Percentiles rank a stretch among this genome's conserved stretches.
Conservation (phyloP, 306 rosid genomes). For the Benincasa hispida region DNA sequence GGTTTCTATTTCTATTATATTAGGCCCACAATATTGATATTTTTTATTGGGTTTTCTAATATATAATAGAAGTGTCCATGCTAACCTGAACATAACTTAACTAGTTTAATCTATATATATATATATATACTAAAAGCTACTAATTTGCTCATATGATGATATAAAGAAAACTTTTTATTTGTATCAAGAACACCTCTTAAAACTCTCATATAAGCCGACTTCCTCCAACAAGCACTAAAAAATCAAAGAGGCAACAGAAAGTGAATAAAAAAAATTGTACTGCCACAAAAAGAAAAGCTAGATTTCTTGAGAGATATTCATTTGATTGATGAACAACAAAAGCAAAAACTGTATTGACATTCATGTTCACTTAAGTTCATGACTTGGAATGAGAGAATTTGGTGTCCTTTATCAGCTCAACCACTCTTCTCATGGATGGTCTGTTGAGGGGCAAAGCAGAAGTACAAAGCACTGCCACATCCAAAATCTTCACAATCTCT, state of each 20-base stretch:
- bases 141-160: neutral
- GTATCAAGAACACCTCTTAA: neutral
- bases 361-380: neutral
- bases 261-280: too few relatives aligned
- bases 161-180: neutral
- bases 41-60: too few relatives aligned
- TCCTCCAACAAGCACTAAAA: neutral
- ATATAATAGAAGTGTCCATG: too few relatives aligned
- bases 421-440: constrained; percentile 74
- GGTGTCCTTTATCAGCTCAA: constrained; percentile 48
- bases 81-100: too few relatives aligned
- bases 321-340: neutral
- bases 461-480: constrained; percentile 63
- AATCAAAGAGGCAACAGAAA: neutral
- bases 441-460: constrained; percentile 49
- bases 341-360: neutral
- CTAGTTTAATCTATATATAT: too few relatives aligned
- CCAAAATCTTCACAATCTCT: constrained; percentile 46
- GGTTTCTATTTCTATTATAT: too few relatives aligned
- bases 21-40: too few relatives aligned
- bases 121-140: too few relatives aligned
- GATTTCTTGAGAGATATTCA: neutral
- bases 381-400: constrained; percentile 24
- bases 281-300: neutral
- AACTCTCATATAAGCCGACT: neutral